Evolutionary conservation across 108 stramenopile species (phyloP), one percentile per base, ranked within the genome.

Genomic region (Aurantiochytrium sp.): DNA sequence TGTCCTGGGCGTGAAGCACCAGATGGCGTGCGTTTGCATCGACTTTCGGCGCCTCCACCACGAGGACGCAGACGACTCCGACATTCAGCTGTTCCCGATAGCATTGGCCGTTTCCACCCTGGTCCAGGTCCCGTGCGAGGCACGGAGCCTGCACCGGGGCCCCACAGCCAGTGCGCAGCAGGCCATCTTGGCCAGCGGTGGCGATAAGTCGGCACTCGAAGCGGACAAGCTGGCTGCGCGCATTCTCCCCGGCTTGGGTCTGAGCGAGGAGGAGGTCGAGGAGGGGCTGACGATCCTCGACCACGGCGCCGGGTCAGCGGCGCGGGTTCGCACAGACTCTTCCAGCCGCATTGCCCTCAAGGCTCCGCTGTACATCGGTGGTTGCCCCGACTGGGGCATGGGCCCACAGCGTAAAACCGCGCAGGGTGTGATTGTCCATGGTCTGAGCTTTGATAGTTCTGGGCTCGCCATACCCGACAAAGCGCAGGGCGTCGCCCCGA

Each of bases 321-420:
- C 27, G 8, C 24, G 15, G 15, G 59, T 65, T 30, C 59, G 34
- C 22, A 30, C 10, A 12, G 24, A 65, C 19, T 17, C 27, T 15
- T 19, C 10, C 22, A 8, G 19, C 27, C 15, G 15, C 10, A 17
- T 34, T 8, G 59, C 59, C 8, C 8, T 65, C 15, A 8, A 65
- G 59, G 59, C 73, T 5, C 73, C 73, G 27, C n/a, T 81, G 42
- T 81, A 81, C 45, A 48, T 81, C 24, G 73, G 73, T 41, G 45
- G 73, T 24, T 81, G 73, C 73, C 73, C 73, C 12, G 73, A 81
- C 39, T 81, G 73, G 73, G 73, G 73, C 12, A 41, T 41, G 39
- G 73, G 73, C 42, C 6, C 27, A 12, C 45, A 12, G 6, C 73
- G 73, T 1, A 15, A 48, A 39, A 12, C 12, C 24, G 73, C 73